Conservation (phyloP, 495 filamentous ascomycete species). For the Penicillium subrubescens region DNA sequence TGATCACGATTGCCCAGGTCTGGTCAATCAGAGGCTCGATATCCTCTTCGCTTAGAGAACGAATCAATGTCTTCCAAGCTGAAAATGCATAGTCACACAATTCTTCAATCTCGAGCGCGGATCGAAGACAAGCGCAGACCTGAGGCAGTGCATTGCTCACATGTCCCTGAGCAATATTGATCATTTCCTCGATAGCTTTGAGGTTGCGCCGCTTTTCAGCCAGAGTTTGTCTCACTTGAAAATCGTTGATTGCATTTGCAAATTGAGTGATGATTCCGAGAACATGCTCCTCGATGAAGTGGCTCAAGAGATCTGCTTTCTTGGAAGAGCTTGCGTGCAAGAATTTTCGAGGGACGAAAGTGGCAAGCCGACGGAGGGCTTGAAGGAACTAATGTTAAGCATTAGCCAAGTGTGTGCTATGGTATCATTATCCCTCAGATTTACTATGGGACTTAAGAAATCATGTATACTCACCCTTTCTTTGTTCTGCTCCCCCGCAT, state of each 20-base stretch:
- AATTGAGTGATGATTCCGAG: conserved; percentile 87
- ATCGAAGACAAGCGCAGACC: conserved; percentile 80
- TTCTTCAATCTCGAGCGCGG: conserved; percentile 71
- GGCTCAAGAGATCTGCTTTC: conserved; percentile 58
- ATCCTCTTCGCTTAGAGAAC: conserved; percentile 72
- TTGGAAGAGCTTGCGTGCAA: conserved; percentile 52
- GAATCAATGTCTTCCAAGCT: conserved; percentile 81
- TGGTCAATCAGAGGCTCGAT: conserved; percentile 78
- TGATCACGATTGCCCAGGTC: conserved; percentile 82
- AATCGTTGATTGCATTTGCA: conserved; percentile 78
- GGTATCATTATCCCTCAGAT: neutral
- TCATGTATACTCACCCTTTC: conserved; percentile 45
- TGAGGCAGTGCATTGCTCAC: conserved; percentile 82
- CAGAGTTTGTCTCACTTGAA: conserved; percentile 54
- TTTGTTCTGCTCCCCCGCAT: conserved; percentile 63
- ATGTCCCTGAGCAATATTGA: conserved; percentile 68
- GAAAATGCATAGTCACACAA: conserved; percentile 76
- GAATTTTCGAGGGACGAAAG: conserved; percentile 58
- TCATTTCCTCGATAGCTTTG: conserved; percentile 84
- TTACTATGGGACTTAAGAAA: neutral
- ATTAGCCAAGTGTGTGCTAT: neutral
- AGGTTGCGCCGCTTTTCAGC: conserved; percentile 75
- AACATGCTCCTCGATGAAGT: conserved; percentile 83
- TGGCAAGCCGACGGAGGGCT: conserved; percentile 69
- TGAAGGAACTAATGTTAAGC: conserved; percentile 51